phyloP scores from a whole-genome alignment of 2,329 filamentous ascomycete species.

The Monosporascus sp. region DNA sequence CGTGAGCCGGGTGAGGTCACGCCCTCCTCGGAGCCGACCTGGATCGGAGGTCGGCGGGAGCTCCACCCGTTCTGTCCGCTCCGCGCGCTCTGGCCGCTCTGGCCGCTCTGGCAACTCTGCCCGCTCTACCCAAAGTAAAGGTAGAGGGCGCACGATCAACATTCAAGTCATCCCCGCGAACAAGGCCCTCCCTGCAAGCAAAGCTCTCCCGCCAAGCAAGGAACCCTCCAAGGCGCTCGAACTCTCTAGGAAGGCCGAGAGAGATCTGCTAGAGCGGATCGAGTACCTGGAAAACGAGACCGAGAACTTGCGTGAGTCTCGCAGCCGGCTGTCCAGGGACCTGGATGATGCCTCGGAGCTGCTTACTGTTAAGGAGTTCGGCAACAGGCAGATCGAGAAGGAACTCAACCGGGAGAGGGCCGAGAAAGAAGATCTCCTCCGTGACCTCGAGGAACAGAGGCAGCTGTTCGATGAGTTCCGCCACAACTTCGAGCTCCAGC shows the following conservation, averaged over 20 bases:
- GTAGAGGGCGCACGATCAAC: constrained; percentile 23
- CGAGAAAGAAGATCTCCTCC: constrained; percentile 26
- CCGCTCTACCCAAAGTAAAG: neutral
- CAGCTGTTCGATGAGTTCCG: constrained; percentile 29
- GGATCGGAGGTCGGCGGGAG: constrained; percentile 19
- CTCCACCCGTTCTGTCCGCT: constrained; percentile 9
- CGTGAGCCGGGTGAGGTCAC: constrained; percentile 17
- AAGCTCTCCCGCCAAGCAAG: constrained; percentile 2
- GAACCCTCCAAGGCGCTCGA: constrained; percentile 19
- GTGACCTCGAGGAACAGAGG: constrained; percentile 29
- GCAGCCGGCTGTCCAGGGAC: constrained; percentile 24
- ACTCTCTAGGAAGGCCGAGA: constrained; percentile 19
- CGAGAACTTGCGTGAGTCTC: constrained; percentile 23
- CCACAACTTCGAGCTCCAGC: constrained; percentile 28
- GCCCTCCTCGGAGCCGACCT: constrained; percentile 14
- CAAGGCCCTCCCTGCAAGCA: neutral
- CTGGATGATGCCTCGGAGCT: constrained; percentile 24
- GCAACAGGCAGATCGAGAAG: constrained; percentile 26
- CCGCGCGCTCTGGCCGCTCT: neutral
- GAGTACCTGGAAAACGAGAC: constrained; percentile 31
- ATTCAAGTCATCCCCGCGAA: constrained; percentile 22
- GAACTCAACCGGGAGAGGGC: constrained; percentile 23
- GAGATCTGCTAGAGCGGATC: constrained; percentile 28
- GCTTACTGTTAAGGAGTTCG: constrained; percentile 19
- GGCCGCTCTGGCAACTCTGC: too few relatives aligned